Evolutionary conservation across 1,284 basidiomycete species (phyloP).

Genomic region (Leccinum pallidistipes): DNA sequence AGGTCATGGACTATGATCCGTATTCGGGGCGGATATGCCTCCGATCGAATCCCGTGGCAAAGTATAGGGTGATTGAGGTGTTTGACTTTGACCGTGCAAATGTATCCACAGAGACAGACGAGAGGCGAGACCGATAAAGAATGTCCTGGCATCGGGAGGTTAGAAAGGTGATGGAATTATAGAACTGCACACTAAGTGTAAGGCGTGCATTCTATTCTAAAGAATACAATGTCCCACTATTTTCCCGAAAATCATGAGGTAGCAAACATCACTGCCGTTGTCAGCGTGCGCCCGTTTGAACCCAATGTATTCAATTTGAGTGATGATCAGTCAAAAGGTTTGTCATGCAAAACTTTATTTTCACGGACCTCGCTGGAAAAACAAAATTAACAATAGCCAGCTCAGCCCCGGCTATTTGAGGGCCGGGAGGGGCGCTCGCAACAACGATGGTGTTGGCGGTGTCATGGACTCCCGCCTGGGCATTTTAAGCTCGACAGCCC

Average conservation of each 20-base stretch:
- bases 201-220: background rate
- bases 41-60: background rate
- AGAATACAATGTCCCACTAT: background rate
- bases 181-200: background rate
- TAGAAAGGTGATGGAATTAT: background rate
- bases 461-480: background rate
- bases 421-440: background rate
- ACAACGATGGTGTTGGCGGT: background rate
- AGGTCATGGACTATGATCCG: constrained; percentile 24
- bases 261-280: background rate
- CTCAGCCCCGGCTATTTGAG: background rate
- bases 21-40: constrained; percentile 24
- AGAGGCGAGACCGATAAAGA: background rate
- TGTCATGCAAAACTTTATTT: background rate
- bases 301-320: background rate
- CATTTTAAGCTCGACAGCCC: background rate
- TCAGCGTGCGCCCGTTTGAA: background rate
- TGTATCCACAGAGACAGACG: background rate
- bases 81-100: constrained; percentile 13
- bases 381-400: background rate
- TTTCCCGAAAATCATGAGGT: background rate
- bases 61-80: constrained; percentile 14
- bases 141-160: background rate
- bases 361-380: background rate
- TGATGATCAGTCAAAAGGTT: background rate